Evolutionary conservation across 495 filamentous ascomycete genomes (phyloP).

Genomic region (Aspergillus carlsbadensis): DNA sequence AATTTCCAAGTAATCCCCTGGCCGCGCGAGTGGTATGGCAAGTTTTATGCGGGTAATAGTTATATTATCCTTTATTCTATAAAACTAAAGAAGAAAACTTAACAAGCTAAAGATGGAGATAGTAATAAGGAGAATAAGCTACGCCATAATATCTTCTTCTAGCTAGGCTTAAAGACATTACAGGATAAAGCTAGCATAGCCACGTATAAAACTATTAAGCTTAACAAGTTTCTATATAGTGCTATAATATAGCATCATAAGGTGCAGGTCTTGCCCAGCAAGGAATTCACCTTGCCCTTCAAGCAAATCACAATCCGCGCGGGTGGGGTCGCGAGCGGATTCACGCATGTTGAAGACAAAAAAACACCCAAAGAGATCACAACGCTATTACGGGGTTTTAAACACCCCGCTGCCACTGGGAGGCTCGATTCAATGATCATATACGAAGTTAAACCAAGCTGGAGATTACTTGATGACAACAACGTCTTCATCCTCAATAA

Average conservation of each 20-base stretch:
- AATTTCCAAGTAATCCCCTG: conserved; percentile 59
- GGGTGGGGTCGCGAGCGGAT: conserved; percentile 59
- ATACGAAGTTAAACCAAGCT: conserved; percentile 59
- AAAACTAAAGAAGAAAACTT: conserved; percentile 51
- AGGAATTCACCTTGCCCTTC: conserved; percentile 58
- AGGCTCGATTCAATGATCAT: conserved; percentile 48
- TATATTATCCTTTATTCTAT: conserved; percentile 59
- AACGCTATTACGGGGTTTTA: conserved; percentile 58
- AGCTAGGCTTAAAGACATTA: conserved; percentile 57
- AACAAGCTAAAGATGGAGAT: conserved; percentile 35
- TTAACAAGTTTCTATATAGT: conserved; percentile 61
- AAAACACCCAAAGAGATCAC: conserved; percentile 36
- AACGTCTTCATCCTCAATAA: conserved; percentile 63
- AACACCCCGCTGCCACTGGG: conserved; percentile 30
- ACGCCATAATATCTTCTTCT: conserved; percentile 61
- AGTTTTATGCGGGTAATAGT: conserved; percentile 63
- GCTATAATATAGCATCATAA: conserved; percentile 59
- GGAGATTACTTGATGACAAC: conserved; percentile 57
- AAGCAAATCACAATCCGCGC: conserved; percentile 51
- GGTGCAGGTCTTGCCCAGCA: conserved; percentile 52
- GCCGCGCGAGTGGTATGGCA: conserved; percentile 50
- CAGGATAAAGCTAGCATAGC: conserved; percentile 64
- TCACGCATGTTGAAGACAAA: conserved; percentile 58
- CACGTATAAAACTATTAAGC: conserved; percentile 64
- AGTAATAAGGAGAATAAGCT: conserved; percentile 51